Percentiles rank a stretch among this genome's conserved stretches.
Conservation (phyloP, 2,329 filamentous ascomycete genomes). For the Botrytis cinerea region DNA sequence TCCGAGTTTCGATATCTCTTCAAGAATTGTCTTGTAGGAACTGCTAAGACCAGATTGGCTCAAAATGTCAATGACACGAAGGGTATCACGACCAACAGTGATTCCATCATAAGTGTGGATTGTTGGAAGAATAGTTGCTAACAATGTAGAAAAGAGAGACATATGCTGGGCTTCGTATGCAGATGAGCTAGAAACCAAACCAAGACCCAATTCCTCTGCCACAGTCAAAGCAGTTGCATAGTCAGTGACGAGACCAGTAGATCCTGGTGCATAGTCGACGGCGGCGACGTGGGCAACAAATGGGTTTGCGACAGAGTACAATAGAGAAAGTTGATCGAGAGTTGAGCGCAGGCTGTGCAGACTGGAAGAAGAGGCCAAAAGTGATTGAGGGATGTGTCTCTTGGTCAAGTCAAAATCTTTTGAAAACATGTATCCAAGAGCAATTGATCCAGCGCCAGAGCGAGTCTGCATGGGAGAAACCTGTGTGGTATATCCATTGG, state of each 20-base stretch:
- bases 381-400: conserved; percentile 86
- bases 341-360: conserved; percentile 78
- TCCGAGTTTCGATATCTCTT: conserved; percentile 61
- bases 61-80: conserved; percentile 79
- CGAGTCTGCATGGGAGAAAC: conserved; percentile 84
- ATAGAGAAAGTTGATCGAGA: conserved; percentile 85
- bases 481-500: conserved; percentile 75
- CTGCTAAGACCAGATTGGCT: conserved; percentile 69
- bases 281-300: conserved; percentile 92
- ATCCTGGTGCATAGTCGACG: conserved; percentile 73
- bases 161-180: conserved; percentile 95
- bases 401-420: conserved; percentile 93
- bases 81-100: conserved; percentile 77
- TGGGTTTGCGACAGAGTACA: conserved; percentile 90
- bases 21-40: conserved; percentile 66
- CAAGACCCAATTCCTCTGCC: conserved; percentile 87
- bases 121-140: conserved; percentile 77
- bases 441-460: conserved; percentile 84
- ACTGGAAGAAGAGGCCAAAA: conserved; percentile 83
- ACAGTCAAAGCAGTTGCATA: conserved; percentile 79
- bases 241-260: conserved; percentile 73
- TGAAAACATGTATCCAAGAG: conserved; percentile 96
- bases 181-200: conserved; percentile 80
- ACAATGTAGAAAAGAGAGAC: conserved; percentile 80
- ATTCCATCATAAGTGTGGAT: conserved; percentile 89